Evolutionary conservation across 2,329 filamentous ascomycete genomes (phyloP).

Genomic region (Aspergillus sp.): DNA sequence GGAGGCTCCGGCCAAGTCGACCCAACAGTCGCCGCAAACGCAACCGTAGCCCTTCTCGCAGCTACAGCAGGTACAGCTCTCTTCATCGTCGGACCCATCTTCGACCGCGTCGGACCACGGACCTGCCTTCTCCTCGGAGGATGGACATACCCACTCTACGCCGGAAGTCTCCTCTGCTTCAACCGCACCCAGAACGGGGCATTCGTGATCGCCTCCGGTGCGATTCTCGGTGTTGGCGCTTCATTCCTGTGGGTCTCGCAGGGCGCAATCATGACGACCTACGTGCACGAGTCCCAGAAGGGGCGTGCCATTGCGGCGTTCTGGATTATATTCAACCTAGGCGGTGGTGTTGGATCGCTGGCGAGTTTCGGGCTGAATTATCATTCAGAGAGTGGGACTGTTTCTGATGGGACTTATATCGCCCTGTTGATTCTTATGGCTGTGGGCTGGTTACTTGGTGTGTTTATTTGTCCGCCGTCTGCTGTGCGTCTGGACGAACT

Average conservation of each 20-base stretch:
- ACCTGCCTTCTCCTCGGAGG: slow-evolving; percentile 47
- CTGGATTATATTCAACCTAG: neutral
- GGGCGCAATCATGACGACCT: neutral
- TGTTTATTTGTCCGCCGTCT: neutral
- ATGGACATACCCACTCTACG: slow-evolving; percentile 50
- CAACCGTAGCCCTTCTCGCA: slow-evolving; percentile 46
- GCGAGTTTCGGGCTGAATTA: neutral
- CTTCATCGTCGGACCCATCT: slow-evolving; percentile 48
- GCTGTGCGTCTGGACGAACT: neutral
- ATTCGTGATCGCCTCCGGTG: slow-evolving; percentile 1
- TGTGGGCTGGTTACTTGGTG: neutral
- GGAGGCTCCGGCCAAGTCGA: slow-evolving; percentile 50
- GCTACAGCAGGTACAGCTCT: slow-evolving; percentile 46
- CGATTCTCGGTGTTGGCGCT: neutral
- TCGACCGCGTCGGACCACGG: slow-evolving; percentile 44
- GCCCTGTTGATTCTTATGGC: neutral
- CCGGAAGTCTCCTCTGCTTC: slow-evolving; percentile 46
- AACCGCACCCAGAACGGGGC: slow-evolving; percentile 43
- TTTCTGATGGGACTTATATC: neutral
- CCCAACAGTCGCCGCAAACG: slow-evolving; percentile 47
- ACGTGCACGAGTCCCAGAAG: neutral
- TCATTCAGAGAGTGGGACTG: neutral
- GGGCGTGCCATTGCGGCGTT: neutral
- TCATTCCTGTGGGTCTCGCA: slow-evolving; percentile 1
- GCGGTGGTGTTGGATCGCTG: neutral